phyloP scores from a whole-genome alignment of 2,329 filamentous ascomycete species.

The Aureobasidium namibiae region DNA sequence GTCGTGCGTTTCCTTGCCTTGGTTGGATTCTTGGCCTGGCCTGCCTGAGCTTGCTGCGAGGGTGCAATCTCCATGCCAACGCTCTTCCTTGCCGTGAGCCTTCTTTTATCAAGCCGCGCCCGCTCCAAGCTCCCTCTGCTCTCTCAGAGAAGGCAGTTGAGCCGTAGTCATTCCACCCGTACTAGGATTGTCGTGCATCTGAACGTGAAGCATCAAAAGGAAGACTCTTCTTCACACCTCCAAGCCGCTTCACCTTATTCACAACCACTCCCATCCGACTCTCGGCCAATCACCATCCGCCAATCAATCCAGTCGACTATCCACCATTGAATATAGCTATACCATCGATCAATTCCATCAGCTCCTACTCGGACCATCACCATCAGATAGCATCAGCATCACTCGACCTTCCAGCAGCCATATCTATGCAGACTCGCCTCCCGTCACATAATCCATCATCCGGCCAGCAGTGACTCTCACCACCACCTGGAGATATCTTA shows the following conservation, averaged over 20 bases:
- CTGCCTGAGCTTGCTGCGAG: conserved; percentile 12
- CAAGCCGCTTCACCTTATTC: background rate
- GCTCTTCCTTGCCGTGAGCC: conserved; percentile 13
- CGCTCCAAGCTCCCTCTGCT: background rate
- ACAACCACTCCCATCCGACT: background rate
- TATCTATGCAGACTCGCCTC: conserved; percentile 8
- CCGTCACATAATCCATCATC: background rate
- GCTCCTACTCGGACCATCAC: background rate
- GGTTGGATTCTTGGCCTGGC: conserved; percentile 12
- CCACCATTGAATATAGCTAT: conserved; percentile 7
- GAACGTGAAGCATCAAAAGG: background rate
- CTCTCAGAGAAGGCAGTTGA: conserved; percentile 9
- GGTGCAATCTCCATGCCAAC: conserved; percentile 14
- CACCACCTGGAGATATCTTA: background rate
- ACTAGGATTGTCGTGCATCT: background rate
- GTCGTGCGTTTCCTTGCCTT: conserved; percentile 13
- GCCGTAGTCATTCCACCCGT: conserved; percentile 5
- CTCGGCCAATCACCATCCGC: background rate
- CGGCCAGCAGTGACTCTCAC: background rate
- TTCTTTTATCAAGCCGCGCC: conserved; percentile 14
- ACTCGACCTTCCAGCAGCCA: background rate
- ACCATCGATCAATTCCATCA: background rate
- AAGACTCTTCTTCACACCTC: background rate
- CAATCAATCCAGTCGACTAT: background rate
- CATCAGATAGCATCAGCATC: background rate